A percentile compares a stretch with the other conserved stretches of the same genome.
Evolutionary conservation across 2,329 filamentous ascomycete genomes (phyloP).

Genomic region (Xylaria digitata): DNA sequence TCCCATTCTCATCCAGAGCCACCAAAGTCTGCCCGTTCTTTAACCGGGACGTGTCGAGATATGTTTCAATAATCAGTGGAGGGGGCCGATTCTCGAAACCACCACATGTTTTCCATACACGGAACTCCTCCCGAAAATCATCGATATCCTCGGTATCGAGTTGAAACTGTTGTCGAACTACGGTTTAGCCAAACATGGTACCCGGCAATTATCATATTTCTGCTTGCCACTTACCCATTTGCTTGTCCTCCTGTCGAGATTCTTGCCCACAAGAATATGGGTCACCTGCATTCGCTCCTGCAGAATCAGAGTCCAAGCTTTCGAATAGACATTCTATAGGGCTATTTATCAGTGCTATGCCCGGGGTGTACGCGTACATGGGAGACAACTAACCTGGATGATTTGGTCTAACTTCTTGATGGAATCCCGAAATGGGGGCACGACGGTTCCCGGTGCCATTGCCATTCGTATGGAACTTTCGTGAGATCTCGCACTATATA

Average conservation of each 20-base stretch:
- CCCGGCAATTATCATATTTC: background rate
- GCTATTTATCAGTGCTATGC: slow-evolving; percentile 15
- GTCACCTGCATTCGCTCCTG: slow-evolving; percentile 79
- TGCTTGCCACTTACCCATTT: slow-evolving; percentile 48
- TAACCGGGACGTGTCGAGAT: slow-evolving; percentile 81
- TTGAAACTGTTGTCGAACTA: slow-evolving; percentile 76
- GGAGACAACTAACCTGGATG: slow-evolving; percentile 76
- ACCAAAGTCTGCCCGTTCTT: slow-evolving; percentile 89
- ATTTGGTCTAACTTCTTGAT: slow-evolving; percentile 90
- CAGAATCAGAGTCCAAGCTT: slow-evolving; percentile 85
- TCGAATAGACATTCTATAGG: slow-evolving; percentile 86
- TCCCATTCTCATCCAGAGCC: slow-evolving; percentile 86
- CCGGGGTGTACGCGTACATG: background rate
- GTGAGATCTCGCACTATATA: slow-evolving; percentile 57
- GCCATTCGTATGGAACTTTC: slow-evolving; percentile 55
- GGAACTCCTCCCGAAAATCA: slow-evolving; percentile 82
- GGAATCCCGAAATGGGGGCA: slow-evolving; percentile 70
- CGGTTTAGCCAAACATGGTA: slow-evolving; percentile 30
- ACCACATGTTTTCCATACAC: slow-evolving; percentile 83
- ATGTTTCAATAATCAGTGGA: slow-evolving; percentile 89
- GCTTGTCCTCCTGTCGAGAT: slow-evolving; percentile 47
- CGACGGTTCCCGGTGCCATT: slow-evolving; percentile 55
- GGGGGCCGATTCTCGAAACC: slow-evolving; percentile 81
- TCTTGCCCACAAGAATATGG: slow-evolving; percentile 48
- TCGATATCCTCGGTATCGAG: slow-evolving; percentile 94